Conservation (phyloP, 2,329 filamentous ascomycete genomes). For the Alternaria consortialis region DNA sequence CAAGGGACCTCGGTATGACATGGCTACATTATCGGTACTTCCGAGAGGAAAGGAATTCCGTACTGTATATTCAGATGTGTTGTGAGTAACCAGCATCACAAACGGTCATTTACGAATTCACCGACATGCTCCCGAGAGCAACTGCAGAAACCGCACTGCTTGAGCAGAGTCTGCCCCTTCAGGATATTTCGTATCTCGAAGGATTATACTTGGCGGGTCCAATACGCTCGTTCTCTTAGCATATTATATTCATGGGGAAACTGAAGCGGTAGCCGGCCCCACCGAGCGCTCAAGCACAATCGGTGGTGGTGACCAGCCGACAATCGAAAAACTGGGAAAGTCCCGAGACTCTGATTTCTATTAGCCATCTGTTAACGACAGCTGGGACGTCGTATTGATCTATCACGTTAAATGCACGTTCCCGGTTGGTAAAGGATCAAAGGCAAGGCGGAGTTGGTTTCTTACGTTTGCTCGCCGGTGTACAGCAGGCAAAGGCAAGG, state of each 20-base stretch:
- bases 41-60: not conserved
- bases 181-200: not conserved
- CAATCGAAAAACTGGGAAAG: not conserved
- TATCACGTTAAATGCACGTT: not conserved
- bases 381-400: not conserved
- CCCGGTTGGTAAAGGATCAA: constrained; percentile 13
- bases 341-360: not conserved
- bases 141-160: constrained; percentile 1
- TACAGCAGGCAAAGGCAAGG: constrained; percentile 29
- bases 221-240: constrained; percentile 7
- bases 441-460: constrained; percentile 30
- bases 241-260: constrained; percentile 12
- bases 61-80: not conserved
- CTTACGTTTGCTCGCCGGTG: constrained; percentile 20
- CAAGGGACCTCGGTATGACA: constrained; percentile 23
- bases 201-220: constrained; percentile 9
- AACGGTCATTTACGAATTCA: not conserved
- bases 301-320: not conserved
- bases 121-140: not conserved
- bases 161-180: constrained; percentile 8
- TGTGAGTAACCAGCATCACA: not conserved
- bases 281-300: constrained; percentile 4
- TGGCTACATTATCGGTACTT: constrained; percentile 10
- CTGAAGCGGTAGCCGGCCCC: constrained; percentile 15
- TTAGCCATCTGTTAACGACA: not conserved